These are phyloP conservation scores for Pseudocercospora crystallina DNA, from an alignment of 2,329 filamentous ascomycete genomes.

Conservation along the genomic window DNA sequence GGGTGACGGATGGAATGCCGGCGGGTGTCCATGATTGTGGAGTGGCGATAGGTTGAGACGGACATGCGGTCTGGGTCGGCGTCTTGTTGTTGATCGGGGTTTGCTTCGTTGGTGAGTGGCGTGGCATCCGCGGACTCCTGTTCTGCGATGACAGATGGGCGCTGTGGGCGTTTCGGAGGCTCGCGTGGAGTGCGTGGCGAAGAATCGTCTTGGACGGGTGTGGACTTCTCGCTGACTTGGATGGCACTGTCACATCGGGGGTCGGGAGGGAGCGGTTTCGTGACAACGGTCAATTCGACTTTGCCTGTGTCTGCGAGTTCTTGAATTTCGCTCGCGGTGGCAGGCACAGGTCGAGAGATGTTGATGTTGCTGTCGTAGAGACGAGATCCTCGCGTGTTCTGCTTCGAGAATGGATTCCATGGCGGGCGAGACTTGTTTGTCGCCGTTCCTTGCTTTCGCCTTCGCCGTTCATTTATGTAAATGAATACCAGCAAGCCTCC, in stretches of 20 bases:
- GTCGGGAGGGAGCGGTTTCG: too few relatives aligned
- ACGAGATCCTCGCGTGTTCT: too few relatives aligned
- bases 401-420: not conserved
- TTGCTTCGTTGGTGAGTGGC: not conserved
- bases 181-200: too few relatives aligned
- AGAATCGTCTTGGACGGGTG: too few relatives aligned
- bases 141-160: constrained; percentile 1
- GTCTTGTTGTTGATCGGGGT: not conserved
- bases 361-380: not conserved
- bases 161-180: constrained; percentile 2
- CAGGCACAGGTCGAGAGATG: not conserved
- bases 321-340: not conserved
- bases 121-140: constrained; percentile 2
- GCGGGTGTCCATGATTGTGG: not conserved
- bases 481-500: constrained; percentile 14
- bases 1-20: not conserved
- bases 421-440: not conserved
- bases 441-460: not conserved
- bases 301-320: constrained; percentile 5
- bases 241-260: too few relatives aligned
- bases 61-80: not conserved
- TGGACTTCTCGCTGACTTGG: too few relatives aligned
- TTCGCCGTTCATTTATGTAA: constrained; percentile 15
- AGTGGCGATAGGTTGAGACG: constrained; percentile 6
- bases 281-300: not conserved